Percentiles rank a stretch among this genome's conserved stretches.
phyloP scores from a whole-genome alignment of 768 basidiomycete genomes.

The Russula earlei region DNA sequence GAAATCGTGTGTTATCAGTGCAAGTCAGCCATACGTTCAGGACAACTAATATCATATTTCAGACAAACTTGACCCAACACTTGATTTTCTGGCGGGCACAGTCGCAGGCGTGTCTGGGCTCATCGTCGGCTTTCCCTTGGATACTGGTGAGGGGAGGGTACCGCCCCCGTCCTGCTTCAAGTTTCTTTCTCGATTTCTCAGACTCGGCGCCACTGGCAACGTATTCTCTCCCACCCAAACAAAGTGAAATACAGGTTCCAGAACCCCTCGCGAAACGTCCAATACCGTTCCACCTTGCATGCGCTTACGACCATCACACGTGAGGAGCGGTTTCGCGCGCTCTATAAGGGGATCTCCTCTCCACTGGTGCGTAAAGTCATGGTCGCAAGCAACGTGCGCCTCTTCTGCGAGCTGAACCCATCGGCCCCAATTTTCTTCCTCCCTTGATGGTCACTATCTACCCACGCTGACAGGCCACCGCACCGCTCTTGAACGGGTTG shows the following conservation, averaged over 20 bases:
- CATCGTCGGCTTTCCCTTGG: conserved; percentile 28
- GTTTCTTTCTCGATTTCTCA: neutral
- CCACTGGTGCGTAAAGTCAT: conserved; percentile 59
- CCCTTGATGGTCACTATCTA: neutral
- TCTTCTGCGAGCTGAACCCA: neutral
- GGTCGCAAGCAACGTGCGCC: neutral
- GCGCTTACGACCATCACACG: conserved; percentile 57
- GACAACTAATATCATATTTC: neutral
- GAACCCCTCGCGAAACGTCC: conserved; percentile 44
- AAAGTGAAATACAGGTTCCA: conserved; percentile 78
- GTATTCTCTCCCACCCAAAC: neutral
- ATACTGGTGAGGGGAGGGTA: conserved; percentile 24
- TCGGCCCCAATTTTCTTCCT: neutral
- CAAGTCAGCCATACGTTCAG: too few species aligned
- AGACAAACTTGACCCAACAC: conserved; percentile 43
- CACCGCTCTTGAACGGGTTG: conserved; percentile 74
- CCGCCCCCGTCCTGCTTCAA: too few species aligned
- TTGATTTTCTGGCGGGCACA: conserved; percentile 78
- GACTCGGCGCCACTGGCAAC: neutral
- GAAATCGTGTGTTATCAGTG: neutral
- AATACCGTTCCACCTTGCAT: conserved; percentile 55
- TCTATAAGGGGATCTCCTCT: conserved; percentile 72
- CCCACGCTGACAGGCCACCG: conserved; percentile 40
- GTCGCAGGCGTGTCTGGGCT: conserved; percentile 38
- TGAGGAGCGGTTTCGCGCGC: conserved; percentile 58